These are phyloP conservation scores for Penicillium atrosanguineum DNA, from an alignment of 495 filamentous ascomycete species.

Conservation along the genomic window DNA sequence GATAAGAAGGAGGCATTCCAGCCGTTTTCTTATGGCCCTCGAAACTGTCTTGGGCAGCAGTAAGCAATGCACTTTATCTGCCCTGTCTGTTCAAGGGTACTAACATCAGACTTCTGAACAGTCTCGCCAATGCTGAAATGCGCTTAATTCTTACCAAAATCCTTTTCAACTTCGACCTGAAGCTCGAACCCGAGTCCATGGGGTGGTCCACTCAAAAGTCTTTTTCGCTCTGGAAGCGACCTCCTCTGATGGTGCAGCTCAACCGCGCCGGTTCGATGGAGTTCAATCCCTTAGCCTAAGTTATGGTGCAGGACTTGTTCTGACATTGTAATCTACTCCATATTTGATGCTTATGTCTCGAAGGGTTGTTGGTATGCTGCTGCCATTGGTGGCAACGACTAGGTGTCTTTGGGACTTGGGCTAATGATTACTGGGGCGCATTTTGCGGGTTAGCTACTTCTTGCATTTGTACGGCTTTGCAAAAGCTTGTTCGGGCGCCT, in stretches of 20 bases:
- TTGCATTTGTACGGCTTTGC: background rate
- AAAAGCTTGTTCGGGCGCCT: background rate
- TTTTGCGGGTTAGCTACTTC: background rate
- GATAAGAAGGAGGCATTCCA: conserved; percentile 30
- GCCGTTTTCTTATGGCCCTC: conserved; percentile 40
- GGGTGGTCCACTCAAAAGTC: conserved; percentile 42
- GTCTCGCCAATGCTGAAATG: conserved; percentile 54
- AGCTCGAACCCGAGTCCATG: conserved; percentile 28
- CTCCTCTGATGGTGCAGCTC: conserved; percentile 13
- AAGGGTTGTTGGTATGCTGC: background rate
- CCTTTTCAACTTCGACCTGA: conserved; percentile 52
- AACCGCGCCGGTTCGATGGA: background rate
- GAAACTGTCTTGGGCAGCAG: conserved; percentile 39
- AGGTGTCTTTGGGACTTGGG: background rate
- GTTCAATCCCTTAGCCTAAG: background rate
- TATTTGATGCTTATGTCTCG: too few relatives aligned
- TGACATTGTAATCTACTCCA: too few relatives aligned
- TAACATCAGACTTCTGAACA: background rate
- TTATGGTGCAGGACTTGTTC: too few relatives aligned
- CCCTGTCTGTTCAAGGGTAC: background rate
- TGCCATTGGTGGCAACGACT: background rate
- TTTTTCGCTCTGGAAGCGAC: conserved; percentile 34
- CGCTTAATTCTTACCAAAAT: conserved; percentile 49
- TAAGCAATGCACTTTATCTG: conserved; percentile 11
- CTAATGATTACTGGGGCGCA: background rate